phyloP scores from a whole-genome alignment of 1,284 basidiomycete genomes.

The Quambalaria eucalypti region DNA sequence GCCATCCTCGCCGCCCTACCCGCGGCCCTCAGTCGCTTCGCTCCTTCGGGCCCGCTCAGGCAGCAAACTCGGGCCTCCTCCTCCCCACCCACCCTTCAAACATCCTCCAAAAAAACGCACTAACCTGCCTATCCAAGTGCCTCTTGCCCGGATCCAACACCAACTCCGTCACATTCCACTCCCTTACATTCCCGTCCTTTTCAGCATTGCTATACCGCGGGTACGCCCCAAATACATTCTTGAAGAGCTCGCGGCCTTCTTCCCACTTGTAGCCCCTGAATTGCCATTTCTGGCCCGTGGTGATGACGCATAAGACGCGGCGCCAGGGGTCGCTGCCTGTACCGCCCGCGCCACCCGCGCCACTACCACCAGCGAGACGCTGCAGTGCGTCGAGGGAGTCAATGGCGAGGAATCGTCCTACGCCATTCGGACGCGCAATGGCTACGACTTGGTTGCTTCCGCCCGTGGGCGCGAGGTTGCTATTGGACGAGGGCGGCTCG shows the following conservation, averaged over 20 bases:
- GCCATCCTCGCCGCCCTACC: too few species aligned
- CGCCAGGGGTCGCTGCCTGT: slow-evolving; percentile 52
- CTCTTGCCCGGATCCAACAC: slow-evolving; percentile 55
- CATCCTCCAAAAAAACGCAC: background rate
- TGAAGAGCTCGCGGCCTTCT: slow-evolving; percentile 80
- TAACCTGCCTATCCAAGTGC: background rate
- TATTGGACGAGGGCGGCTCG: slow-evolving; percentile 36
- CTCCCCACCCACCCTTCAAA: background rate
- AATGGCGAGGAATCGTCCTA: slow-evolving; percentile 69
- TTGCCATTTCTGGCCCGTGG: slow-evolving; percentile 95
- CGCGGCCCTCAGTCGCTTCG: too few species aligned
- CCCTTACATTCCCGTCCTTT: slow-evolving; percentile 73
- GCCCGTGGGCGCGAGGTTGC: slow-evolving; percentile 8
- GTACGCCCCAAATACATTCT: slow-evolving; percentile 62
- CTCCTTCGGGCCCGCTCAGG: background rate
- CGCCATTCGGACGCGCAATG: slow-evolving; percentile 14
- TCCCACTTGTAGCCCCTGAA: slow-evolving; percentile 93
- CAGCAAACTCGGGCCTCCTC: slow-evolving; percentile 59
- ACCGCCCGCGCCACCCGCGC: slow-evolving; percentile 49
- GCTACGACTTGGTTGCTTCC: slow-evolving; percentile 34
- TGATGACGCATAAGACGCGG: slow-evolving; percentile 90
- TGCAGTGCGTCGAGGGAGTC: slow-evolving; percentile 83
- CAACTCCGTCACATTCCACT: slow-evolving; percentile 93
- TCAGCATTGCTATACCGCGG: slow-evolving; percentile 87
- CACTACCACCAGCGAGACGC: too few species aligned